A percentile compares a stretch with the other conserved stretches of the same genome.
These are phyloP conservation scores for Geotrichum bryndzae DNA, from an alignment of 1,139 yeast genomes.

Conservation along the genomic window DNA sequence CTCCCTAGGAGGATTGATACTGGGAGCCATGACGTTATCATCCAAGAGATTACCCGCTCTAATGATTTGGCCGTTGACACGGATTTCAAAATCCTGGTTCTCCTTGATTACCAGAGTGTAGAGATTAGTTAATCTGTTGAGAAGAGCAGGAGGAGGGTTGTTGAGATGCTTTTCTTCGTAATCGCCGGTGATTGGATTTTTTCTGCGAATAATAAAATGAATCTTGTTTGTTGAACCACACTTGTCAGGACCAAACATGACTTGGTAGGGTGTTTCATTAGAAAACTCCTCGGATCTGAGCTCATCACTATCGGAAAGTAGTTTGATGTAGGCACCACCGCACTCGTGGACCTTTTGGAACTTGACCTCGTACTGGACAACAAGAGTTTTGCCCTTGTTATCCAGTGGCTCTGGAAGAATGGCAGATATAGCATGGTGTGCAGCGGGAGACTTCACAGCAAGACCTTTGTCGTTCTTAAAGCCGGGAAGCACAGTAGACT, in stretches of 20 bases:
- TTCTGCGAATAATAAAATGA: constrained; percentile 63
- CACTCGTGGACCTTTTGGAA: constrained; percentile 70
- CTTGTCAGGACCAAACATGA: constrained; percentile 93
- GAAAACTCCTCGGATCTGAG: constrained; percentile 45
- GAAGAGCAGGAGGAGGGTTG: constrained; percentile 61
- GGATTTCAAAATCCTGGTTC: constrained; percentile 64
- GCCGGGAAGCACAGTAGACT: constrained; percentile 51
- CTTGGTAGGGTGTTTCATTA: constrained; percentile 64
- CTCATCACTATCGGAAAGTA: constrained; percentile 49
- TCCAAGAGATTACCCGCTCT: constrained; percentile 61
- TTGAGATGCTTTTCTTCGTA: constrained; percentile 63
- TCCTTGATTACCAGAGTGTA: constrained; percentile 70
- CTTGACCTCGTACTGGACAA: constrained; percentile 84
- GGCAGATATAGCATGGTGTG: constrained; percentile 72
- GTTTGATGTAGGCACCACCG: constrained; percentile 84
- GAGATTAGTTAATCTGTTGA: constrained; percentile 50
- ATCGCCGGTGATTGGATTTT: constrained; percentile 49
- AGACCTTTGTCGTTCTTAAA: constrained; percentile 62
- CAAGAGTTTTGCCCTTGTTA: constrained; percentile 58
- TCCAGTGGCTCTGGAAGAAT: constrained; percentile 50
- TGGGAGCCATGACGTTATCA: constrained; percentile 51
- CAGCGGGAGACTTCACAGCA: constrained; percentile 67
- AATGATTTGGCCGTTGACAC: constrained; percentile 72
- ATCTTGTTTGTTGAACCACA: constrained; percentile 79
- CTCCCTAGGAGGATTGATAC: constrained; percentile 57